A percentile compares a stretch with the other conserved stretches of the same genome.
These are phyloP conservation scores for Suillus spraguei DNA, from an alignment of 768 basidiomycete species.

Conservation along the genomic window DNA sequence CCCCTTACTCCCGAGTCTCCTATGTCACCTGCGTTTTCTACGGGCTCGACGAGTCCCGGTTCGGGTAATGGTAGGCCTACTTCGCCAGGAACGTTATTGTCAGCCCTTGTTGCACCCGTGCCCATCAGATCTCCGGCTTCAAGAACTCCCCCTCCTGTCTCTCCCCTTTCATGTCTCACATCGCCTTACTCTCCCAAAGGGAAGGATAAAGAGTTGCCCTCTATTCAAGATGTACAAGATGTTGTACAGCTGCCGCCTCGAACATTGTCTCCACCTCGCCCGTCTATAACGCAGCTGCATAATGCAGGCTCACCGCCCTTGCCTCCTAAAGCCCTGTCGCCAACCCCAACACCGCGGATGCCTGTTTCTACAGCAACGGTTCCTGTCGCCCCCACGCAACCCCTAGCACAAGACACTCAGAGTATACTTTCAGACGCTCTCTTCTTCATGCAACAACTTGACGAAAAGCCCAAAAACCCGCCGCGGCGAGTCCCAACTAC, in stretches of 20 bases:
- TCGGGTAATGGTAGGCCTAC: slow-evolving; percentile 1
- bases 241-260: slow-evolving; percentile 15
- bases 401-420: slow-evolving; percentile 30
- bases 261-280: slow-evolving; percentile 12
- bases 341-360: slow-evolving; percentile 20
- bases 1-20: slow-evolving; percentile 33
- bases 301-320: slow-evolving; percentile 17
- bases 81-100: slow-evolving; percentile 5
- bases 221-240: slow-evolving; percentile 33
- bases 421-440: slow-evolving; percentile 57
- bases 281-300: slow-evolving; percentile 19
- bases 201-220: slow-evolving; percentile 35
- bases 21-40: slow-evolving; percentile 16
- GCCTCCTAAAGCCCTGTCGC: slow-evolving; percentile 25
- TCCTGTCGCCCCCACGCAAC: slow-evolving; percentile 31
- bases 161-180: slow-evolving; percentile 36
- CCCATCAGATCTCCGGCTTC: slow-evolving; percentile 16
- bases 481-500: slow-evolving; percentile 47
- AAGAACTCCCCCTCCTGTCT: slow-evolving; percentile 24
- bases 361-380: slow-evolving; percentile 18
- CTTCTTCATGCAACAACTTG: slow-evolving; percentile 68
- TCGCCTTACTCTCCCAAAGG: slow-evolving; percentile 35
- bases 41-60: neutral
- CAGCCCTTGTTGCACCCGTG: slow-evolving; percentile 5
- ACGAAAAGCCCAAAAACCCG: slow-evolving; percentile 31